Percentiles rank a stretch among this genome's conserved stretches.
These are phyloP conservation scores for Curvularia spicifera DNA, from an alignment of 2,329 filamentous ascomycete genomes.

Conservation along the genomic window DNA sequence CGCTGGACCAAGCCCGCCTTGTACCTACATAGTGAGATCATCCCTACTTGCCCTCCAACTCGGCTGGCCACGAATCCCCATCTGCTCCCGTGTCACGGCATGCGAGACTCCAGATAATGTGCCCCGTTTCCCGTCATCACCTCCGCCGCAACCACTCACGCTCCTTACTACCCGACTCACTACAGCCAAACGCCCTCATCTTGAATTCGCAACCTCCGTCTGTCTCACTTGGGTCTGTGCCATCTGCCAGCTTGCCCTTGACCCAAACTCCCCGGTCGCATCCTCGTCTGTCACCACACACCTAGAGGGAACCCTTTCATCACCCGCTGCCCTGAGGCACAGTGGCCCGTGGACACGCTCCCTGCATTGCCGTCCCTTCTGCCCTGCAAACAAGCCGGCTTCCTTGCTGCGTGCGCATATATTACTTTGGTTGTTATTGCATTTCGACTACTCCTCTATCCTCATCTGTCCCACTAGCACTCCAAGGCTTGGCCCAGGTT, in stretches of 20 bases:
- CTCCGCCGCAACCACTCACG: constrained; percentile 2
- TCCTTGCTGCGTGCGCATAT: constrained; percentile 43
- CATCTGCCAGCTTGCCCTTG: constrained; percentile 26
- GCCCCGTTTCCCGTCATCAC: constrained; percentile 14
- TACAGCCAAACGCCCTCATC: constrained; percentile 3
- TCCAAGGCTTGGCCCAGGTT: constrained; percentile 12
- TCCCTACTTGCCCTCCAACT: constrained; percentile 42
- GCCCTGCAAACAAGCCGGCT: constrained; percentile 32
- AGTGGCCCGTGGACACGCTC: constrained; percentile 33
- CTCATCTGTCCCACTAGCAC: constrained; percentile 13
- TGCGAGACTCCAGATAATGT: constrained; percentile 33
- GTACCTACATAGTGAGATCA: constrained; percentile 43
- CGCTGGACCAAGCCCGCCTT: constrained; percentile 37
- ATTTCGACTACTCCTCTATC: constrained; percentile 28
- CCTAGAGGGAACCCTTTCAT: constrained; percentile 28
- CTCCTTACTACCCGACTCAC: constrained; percentile 10
- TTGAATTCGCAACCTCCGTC: constrained; percentile 11
- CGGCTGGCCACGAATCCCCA: constrained; percentile 36
- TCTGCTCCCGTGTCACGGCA: constrained; percentile 30
- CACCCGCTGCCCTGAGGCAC: constrained; percentile 30
- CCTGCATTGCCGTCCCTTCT: constrained; percentile 34
- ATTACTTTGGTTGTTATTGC: constrained; percentile 35
- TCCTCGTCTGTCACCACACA: constrained; percentile 37
- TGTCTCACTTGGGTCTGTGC: constrained; percentile 27
- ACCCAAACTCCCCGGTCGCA: constrained; percentile 25